Percentiles rank a stretch among this genome's conserved stretches.
Conservation (phyloP, 208 protist species). For the Crithidia sp. region DNA sequence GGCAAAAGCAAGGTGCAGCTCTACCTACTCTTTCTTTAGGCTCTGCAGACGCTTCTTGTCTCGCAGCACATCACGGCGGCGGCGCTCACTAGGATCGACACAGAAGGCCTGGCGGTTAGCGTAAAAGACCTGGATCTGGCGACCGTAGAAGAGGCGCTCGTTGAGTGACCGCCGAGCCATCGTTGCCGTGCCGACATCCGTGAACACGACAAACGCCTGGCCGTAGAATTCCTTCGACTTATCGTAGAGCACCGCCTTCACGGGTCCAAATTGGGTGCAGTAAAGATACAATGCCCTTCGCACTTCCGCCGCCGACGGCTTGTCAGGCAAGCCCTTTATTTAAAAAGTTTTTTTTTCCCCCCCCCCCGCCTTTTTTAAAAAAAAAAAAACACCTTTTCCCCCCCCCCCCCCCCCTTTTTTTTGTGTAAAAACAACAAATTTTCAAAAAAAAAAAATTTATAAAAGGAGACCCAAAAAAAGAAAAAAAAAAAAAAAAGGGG, state of each 20-base stretch:
- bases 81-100: constrained; percentile 66
- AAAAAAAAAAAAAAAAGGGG: constrained; percentile 3
- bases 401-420: too few relatives aligned
- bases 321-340: constrained; percentile 84
- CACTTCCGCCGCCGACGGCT: constrained; percentile 75
- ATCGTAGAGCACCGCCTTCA: constrained; percentile 67
- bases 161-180: constrained; percentile 67
- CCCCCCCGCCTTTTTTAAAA: too few relatives aligned
- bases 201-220: constrained; percentile 89
- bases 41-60: constrained; percentile 32
- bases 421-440: too few relatives aligned
- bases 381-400: too few relatives aligned
- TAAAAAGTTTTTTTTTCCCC: constrained; percentile 89
- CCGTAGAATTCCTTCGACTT: constrained; percentile 74
- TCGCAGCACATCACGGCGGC: constrained; percentile 54
- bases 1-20: not conserved
- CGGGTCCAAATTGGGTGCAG: constrained; percentile 88
- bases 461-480: too few relatives aligned
- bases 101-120: constrained; percentile 77
- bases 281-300: constrained; percentile 78
- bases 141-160: constrained; percentile 75
- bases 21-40: constrained; percentile 23
- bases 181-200: constrained; percentile 83
- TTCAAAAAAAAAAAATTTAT: too few relatives aligned
- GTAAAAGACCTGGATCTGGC: constrained; percentile 80